phyloP scores from a whole-genome alignment of 805 yeast species.

The Saccharomycopsis oosterbeekiorum region DNA sequence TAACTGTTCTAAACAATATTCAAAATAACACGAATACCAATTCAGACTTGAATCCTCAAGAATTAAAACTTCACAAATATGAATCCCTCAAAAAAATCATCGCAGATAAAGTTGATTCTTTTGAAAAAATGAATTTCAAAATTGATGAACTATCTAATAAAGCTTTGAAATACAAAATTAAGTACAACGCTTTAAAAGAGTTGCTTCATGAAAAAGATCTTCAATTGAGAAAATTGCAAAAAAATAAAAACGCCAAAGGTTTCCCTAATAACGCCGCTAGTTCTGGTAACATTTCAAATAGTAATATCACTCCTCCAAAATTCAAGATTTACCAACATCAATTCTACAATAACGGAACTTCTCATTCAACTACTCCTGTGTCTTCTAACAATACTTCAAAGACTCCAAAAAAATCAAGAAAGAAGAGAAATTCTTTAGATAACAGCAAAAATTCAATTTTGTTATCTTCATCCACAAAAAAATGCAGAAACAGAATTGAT shows the following conservation, averaged over 20 bases:
- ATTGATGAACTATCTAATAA: slow-evolving; percentile 12
- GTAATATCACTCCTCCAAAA: slow-evolving; percentile 7
- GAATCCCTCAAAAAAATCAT: slow-evolving; percentile 11
- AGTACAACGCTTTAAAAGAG: slow-evolving; percentile 14
- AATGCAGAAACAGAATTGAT: background rate
- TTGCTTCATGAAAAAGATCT: slow-evolving; percentile 7
- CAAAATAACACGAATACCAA: slow-evolving; percentile 1
- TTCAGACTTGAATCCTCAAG: background rate
- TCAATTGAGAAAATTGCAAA: slow-evolving; percentile 10
- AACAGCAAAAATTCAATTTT: background rate
- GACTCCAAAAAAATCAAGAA: background rate
- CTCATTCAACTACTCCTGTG: background rate
- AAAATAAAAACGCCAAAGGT: background rate
- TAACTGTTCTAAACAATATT: slow-evolving; percentile 4
- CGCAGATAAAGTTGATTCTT: slow-evolving; percentile 4
- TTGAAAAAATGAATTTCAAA: slow-evolving; percentile 6
- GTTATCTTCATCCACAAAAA: background rate
- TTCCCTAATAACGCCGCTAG: background rate
- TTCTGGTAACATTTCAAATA: background rate
- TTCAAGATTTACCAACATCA: slow-evolving; percentile 7
- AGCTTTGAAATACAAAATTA: slow-evolving; percentile 17
- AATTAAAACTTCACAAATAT: slow-evolving; percentile 3
- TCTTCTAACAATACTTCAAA: background rate
- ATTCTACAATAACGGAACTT: background rate
- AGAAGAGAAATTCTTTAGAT: background rate